Evolutionary conservation across 352 stramenopile species (phyloP).

Genomic region (Phytophthora ohioensis): DNA sequence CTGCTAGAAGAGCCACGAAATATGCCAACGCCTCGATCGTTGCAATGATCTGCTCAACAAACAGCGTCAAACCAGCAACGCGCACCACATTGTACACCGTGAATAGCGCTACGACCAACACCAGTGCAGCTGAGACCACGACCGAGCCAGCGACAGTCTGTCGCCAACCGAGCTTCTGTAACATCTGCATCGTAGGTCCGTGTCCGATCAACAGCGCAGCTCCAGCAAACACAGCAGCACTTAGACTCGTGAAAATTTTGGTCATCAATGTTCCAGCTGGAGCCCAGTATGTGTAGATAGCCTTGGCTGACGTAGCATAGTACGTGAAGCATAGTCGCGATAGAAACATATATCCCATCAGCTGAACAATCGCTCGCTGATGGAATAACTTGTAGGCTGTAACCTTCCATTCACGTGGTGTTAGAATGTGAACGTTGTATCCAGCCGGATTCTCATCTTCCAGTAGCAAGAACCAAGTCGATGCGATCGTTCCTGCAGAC

Average conservation of each 20-base stretch:
- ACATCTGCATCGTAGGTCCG: conserved; percentile 27
- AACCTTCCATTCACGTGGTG: conserved; percentile 18
- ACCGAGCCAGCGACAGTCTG: conserved; percentile 46
- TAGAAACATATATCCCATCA: conserved; percentile 54
- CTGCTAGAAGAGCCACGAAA: conserved; percentile 58
- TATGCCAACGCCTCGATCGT: conserved; percentile 64
- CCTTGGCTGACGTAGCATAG: conserved; percentile 65
- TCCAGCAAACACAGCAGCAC: conserved; percentile 51
- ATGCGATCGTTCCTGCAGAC: conserved; percentile 23
- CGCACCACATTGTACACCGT: conserved; percentile 68
- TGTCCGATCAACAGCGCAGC: conserved; percentile 40
- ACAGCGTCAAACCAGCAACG: conserved; percentile 49
- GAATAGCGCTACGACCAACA: conserved; percentile 56
- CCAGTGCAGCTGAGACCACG: conserved; percentile 44
- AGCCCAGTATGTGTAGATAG: conserved; percentile 69
- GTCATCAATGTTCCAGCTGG: conserved; percentile 47
- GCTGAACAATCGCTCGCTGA: conserved; percentile 49
- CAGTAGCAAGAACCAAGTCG: conserved; percentile 50
- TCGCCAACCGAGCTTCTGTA: conserved; percentile 46
- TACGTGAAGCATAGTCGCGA: conserved; percentile 63
- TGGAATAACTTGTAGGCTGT: conserved; percentile 49
- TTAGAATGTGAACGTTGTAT: conserved; percentile 37
- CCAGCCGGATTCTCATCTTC: conserved; percentile 39
- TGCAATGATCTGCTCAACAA: conserved; percentile 60
- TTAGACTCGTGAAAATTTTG: conserved; percentile 56